phyloP scores from a whole-genome alignment of 108 stramenopile species.

The Conticribra guillardii region DNA sequence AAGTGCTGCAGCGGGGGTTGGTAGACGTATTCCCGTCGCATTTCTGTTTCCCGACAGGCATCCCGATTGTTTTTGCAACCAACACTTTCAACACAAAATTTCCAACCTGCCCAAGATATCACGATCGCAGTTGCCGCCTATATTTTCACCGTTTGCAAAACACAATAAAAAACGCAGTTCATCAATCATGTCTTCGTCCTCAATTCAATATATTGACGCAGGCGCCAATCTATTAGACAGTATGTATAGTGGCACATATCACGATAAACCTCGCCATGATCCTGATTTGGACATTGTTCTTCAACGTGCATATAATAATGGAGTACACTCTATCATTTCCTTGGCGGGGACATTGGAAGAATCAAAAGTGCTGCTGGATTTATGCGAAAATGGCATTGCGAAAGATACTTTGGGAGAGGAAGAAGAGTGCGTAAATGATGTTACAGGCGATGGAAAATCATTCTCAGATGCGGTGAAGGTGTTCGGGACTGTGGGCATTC shows the following conservation, averaged over 20 bases:
- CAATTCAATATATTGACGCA: slow-evolving; percentile 86
- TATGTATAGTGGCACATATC: slow-evolving; percentile 84
- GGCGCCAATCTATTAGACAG: slow-evolving; percentile 94
- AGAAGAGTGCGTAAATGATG: slow-evolving; percentile 26
- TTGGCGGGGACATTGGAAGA: slow-evolving; percentile 87
- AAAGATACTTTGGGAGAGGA: not conserved
- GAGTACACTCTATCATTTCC: slow-evolving; percentile 69
- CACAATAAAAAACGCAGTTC: too few species aligned
- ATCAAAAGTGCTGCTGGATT: slow-evolving; percentile 33
- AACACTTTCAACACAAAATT: too few species aligned
- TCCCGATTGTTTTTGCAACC: too few species aligned
- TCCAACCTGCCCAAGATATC: too few species aligned
- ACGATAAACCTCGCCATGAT: slow-evolving; percentile 83
- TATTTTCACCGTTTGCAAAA: too few species aligned
- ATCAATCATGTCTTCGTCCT: too few species aligned
- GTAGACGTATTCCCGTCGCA: too few species aligned
- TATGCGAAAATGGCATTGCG: slow-evolving; percentile 38
- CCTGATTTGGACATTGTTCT: slow-evolving; percentile 88
- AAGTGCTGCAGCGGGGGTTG: too few species aligned
- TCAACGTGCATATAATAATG: slow-evolving; percentile 65
- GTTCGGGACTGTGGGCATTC: slow-evolving; percentile 91
- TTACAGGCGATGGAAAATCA: slow-evolving; percentile 94
- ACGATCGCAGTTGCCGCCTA: too few species aligned
- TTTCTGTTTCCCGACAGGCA: too few species aligned
- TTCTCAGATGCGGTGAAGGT: slow-evolving; percentile 62